Evolutionary conservation across 2,329 filamentous ascomycete species (phyloP), one percentile per base, ranked within the genome.

Genomic region (Aspergillus persii): DNA sequence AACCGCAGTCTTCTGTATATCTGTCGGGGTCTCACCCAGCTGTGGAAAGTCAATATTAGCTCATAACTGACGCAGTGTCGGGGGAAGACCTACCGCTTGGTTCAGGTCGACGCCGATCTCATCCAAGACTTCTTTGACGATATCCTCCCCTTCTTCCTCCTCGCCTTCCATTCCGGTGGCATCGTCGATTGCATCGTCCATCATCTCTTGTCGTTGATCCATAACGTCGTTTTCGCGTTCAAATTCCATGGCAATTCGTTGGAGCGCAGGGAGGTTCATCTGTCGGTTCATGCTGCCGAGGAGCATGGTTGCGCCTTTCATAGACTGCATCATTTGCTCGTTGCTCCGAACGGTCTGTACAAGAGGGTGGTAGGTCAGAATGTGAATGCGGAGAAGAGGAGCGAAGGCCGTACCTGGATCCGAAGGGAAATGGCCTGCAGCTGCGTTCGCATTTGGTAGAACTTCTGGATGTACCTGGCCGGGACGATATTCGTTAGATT

Each of bases 251-350:
- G 95, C 94, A 73, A 99, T 99, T 59, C 94, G 87, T 76, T 98
- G 94, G 36, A 99, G 82, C 18, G 92, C 92, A 0, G 95, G 95
- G 2, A 99, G 86, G 73, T 99, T 98, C 93, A 98, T 98, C 64
- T 91, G 91, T 65, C 90, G 86, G 77, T 99, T 99, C 95, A 99
- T 99, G 79, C 90, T 96, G 56, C 93, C 92, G 7, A 99, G 82
- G 2, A 96, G 88, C 77, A 89, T 88, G 1, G 95, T 98, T 4
- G 95, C 95, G 36, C 95, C 95, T 78, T 97, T 99, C 95, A 99
- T 98, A 8, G 93, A 95, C 77, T 96, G 92, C 93, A 97, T 97
- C 95, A 99, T 99, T 78, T 98, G 94, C 76, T 99, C 95, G 77
- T 99, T 99, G 66, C 93, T 97, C 65, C 95, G 88, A 65, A 98